These are phyloP conservation scores for Chytridium lagenaria DNA, from an alignment of 371 early-diverging fungal species.

Conservation along the genomic window DNA sequence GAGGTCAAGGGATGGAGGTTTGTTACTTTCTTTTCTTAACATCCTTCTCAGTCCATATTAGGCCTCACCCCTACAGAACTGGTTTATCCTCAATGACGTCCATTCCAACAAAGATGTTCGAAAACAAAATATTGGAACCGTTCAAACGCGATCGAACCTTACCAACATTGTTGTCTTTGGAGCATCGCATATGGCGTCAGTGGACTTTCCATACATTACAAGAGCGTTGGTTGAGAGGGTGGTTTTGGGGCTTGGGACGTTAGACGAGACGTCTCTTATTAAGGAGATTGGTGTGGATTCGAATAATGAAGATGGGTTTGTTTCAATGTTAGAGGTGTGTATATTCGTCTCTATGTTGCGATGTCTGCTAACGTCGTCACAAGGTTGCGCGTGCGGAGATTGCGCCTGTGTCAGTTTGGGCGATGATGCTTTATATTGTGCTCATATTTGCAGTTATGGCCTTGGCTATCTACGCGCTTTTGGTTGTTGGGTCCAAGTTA, in stretches of 20 bases:
- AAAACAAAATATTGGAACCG: too few relatives aligned
- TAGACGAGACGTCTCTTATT: background rate
- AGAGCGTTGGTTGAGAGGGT: background rate
- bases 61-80: background rate
- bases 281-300: background rate
- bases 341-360: background rate
- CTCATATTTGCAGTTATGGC: too few relatives aligned
- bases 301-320: background rate
- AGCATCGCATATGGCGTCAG: slow-evolving; percentile 84
- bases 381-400: too few relatives aligned
- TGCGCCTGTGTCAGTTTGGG: too few relatives aligned
- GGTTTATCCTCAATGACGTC: background rate
- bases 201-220: slow-evolving; percentile 43
- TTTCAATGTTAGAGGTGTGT: background rate
- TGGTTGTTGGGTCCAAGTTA: too few relatives aligned
- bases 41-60: background rate
- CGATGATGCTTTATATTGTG: too few relatives aligned
- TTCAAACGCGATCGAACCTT: slow-evolving; percentile 67
- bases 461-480: too few relatives aligned
- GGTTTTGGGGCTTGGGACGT: background rate
- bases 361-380: too few relatives aligned
- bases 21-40: background rate
- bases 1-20: slow-evolving; percentile 55
- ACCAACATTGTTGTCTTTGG: slow-evolving; percentile 70
- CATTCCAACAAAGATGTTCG: too few relatives aligned